Base-by-base conservation (phyloP, 2,329 filamentous ascomycete genomes). In the Elsinoe ampelina region DNA sequence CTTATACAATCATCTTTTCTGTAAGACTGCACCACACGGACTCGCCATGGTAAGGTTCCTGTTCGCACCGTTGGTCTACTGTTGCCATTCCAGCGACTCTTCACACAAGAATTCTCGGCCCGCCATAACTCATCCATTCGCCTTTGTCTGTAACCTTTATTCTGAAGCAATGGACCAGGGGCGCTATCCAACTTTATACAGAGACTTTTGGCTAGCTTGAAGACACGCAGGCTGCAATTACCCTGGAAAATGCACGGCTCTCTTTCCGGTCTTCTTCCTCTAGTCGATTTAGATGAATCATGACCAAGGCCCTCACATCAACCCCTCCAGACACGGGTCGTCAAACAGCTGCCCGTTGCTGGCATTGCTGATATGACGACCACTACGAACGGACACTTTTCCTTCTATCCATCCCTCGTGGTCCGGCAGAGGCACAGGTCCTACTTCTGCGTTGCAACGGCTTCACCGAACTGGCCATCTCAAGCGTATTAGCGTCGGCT, bases 381-480 rank as follows among this genome's bases (percentile, higher is more conserved):
- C 19, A 26, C 41, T 20, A 26, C 26, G 41, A 45, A 22, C n/a
- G 41, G 20, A 26, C 32, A 52, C 5, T 26, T 52, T 32, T 5
- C 15, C 30, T 22, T 38, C 19, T n/a, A 15, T 34, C 38, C 48
- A 17, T 52, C 32, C 48, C n/a, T 38, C 45, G 17, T 39, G 48
- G 48, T 2, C 32, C 34, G 34, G 34, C 34, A 52, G 15, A 11
- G 32, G 26, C 7, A 30, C 7, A 30, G 26, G 26, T 30, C 26
- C 48, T 22, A 17, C 15, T 36, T 52, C 48, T 39, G 17, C 48
- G 48, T 52, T 52, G 17, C 48, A 52, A 52, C 48, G 48, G 48
- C 34, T 36, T 36, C 48, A 52, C 48, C 48, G 22, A 39, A 52
- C 34, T 39, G 32, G n/a, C 30, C 26, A 19, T 39, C 15, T 15